Evolutionary conservation across 805 yeast genomes (phyloP).

Genomic region (Saccharomycopsis sp.): DNA sequence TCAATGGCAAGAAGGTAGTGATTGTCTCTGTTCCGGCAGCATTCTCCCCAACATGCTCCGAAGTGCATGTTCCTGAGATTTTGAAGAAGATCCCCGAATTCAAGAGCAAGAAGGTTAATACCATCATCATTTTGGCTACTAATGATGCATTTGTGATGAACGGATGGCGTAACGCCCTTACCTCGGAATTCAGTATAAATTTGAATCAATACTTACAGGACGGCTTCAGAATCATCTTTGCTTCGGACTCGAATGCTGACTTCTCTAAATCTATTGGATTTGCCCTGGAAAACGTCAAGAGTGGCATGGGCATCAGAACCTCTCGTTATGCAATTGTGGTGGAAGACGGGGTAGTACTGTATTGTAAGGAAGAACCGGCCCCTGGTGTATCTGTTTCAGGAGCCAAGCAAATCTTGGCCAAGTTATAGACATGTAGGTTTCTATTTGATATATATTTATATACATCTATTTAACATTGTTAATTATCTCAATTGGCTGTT

Average conservation of each 20-base stretch:
- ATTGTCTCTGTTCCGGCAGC: constrained; percentile 82
- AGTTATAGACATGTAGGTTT: constrained; percentile 21
- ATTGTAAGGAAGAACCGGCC: constrained; percentile 34
- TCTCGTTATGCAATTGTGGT: constrained; percentile 69
- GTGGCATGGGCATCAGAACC: constrained; percentile 53
- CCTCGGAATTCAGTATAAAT: neutral
- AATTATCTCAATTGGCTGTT: no score
- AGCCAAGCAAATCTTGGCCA: constrained; percentile 29
- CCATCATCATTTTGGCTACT: constrained; percentile 54
- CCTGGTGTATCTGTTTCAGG: constrained; percentile 33
- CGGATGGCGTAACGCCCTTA: constrained; percentile 58
- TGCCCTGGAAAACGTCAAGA: constrained; percentile 44
- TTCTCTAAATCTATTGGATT: constrained; percentile 59
- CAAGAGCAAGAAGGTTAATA: constrained; percentile 54
- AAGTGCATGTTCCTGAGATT: constrained; percentile 66
- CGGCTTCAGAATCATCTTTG: constrained; percentile 43
- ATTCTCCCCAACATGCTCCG: constrained; percentile 77
- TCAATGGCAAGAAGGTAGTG: constrained; percentile 45
- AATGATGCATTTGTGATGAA: constrained; percentile 67
- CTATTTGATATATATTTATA: neutral
- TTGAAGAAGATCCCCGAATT: constrained; percentile 44
- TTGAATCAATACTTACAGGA: constrained; percentile 27
- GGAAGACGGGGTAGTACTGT: constrained; percentile 47
- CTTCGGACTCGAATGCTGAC: constrained; percentile 55
- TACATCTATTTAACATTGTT: neutral